Evolutionary conservation across 1,284 basidiomycete species (phyloP), one percentile per base, ranked within the genome.

Genomic region (Porodaedalea pini): DNA sequence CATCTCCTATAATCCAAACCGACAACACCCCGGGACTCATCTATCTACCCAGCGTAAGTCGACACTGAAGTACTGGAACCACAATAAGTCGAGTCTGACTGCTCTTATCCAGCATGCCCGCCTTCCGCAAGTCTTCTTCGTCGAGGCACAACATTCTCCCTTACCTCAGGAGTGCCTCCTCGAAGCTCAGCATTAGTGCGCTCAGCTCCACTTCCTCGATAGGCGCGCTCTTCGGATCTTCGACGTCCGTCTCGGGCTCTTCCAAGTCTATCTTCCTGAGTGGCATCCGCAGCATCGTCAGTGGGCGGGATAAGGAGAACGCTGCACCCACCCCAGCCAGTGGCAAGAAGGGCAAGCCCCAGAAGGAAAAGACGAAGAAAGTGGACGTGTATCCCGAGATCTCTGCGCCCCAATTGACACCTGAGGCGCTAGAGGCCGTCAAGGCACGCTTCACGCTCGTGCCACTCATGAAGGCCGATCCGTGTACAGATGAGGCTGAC

Each of bases 361-460:
- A 48, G 43, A 41, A 39, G 21, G 37, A 23, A 25, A 29, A 36
- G 49, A 51, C 27, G 29, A 51, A 51, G 17, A n/a, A n/a, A n/a
- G 27, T 8, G 13, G 6, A 15, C 21, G 25, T 10, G 13, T 59
- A 53, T 19, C 49, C 54, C 11, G 54, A 56, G 41, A 60, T 60
- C 15, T 60, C 58, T 7, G 54, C 52, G 43, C 58, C 58, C 2
- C 39, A 32, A 6, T 25, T 60, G 7, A 56, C 54, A 4, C 49
- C 49, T 13, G 58, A 60, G 32, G 25, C 54, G 10, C 54, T 60
- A 15, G 47, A 49, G 23, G 54, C 53, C 23, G 49, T 56, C 39
- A 55, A 51, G 34, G 47, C 47, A 21, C 39, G 50, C 17, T 60
- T 54, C 41, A 60, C 34, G 34, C 54, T 60, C 7, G 40, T 60